A percentile compares a stretch with the other conserved stretches of the same genome.
These are phyloP conservation scores for Tulasnella sp. DNA, from an alignment of 768 basidiomycete genomes.

Conservation along the genomic window DNA sequence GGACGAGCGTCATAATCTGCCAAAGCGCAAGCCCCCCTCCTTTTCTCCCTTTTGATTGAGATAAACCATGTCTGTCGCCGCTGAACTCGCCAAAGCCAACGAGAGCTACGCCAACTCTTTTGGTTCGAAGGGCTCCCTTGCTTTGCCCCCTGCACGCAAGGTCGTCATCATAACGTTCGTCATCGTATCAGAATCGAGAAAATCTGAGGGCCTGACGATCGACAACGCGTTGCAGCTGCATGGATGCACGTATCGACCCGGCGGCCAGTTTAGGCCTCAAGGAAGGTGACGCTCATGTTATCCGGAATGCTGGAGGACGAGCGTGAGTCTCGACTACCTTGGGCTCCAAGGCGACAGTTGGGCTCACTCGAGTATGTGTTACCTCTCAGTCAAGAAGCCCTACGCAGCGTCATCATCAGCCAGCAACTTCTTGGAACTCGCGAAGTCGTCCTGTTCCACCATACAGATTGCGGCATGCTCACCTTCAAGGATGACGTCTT, in stretches of 20 bases:
- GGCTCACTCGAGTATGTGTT: constrained; percentile 5
- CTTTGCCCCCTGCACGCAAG: constrained; percentile 51
- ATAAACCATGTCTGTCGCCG: constrained; percentile 33
- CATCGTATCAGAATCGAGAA: constrained; percentile 28
- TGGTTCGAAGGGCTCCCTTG: constrained; percentile 45
- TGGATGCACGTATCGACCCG: constrained; percentile 73
- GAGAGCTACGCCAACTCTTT: constrained; percentile 53
- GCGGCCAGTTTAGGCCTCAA: constrained; percentile 62
- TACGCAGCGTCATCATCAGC: constrained; percentile 70
- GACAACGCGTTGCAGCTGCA: constrained; percentile 57
- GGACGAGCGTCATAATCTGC: not conserved
- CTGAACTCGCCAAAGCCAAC: constrained; percentile 44
- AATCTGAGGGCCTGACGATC: not conserved
- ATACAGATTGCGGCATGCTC: constrained; percentile 75
- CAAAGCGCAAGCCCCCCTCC: not conserved
- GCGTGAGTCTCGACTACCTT: constrained; percentile 51
- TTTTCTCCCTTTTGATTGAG: not conserved
- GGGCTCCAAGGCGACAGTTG: not conserved
- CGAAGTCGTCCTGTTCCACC: constrained; percentile 70
- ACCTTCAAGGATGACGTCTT: constrained; percentile 56
- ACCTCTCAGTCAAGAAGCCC: constrained; percentile 57
- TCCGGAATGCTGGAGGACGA: constrained; percentile 71
- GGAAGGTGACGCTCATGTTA: constrained; percentile 71
- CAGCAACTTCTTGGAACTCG: constrained; percentile 72
- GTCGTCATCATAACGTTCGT: constrained; percentile 43